phyloP scores from a whole-genome alignment of 2,329 filamentous ascomycete genomes.

The Trichoderma cornu-damae region DNA sequence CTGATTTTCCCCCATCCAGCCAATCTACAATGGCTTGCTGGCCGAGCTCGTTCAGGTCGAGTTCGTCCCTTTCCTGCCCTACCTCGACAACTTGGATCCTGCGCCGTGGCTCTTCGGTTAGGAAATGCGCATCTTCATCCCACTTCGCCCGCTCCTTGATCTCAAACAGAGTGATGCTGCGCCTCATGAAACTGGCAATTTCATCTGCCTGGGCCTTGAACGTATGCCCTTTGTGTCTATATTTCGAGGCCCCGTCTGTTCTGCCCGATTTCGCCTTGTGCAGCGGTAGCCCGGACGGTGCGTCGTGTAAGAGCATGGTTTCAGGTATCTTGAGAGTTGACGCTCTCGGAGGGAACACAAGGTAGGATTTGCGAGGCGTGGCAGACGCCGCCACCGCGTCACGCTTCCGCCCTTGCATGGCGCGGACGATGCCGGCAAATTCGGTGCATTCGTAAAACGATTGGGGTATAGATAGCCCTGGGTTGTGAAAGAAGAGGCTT shows the following conservation, averaged over 20 bases:
- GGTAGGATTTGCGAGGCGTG: conserved; percentile 37
- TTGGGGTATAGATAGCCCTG: conserved; percentile 43
- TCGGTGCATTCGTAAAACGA: conserved; percentile 38
- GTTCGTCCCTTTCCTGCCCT: conserved; percentile 28
- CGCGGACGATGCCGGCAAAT: conserved; percentile 25
- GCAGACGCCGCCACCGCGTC: conserved; percentile 20
- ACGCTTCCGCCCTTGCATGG: conserved; percentile 24
- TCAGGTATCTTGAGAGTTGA: conserved; percentile 48
- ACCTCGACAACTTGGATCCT: conserved; percentile 38
- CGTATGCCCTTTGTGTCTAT: conserved; percentile 31
- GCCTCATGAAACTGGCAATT: conserved; percentile 45
- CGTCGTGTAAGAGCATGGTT: conserved; percentile 45
- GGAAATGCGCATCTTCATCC: conserved; percentile 37
- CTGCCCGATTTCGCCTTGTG: background rate
- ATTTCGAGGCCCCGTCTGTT: background rate
- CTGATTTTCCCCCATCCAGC: conserved; percentile 24
- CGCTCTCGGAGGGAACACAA: conserved; percentile 44
- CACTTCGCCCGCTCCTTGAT: conserved; percentile 38
- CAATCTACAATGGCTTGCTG: conserved; percentile 29
- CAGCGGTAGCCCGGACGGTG: conserved; percentile 18
- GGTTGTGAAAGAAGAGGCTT: conserved; percentile 52
- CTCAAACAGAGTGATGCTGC: conserved; percentile 45
- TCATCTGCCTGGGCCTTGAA: conserved; percentile 45
- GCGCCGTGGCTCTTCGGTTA: conserved; percentile 32
- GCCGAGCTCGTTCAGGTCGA: conserved; percentile 22